These are phyloP conservation scores for Hygrocybe coccinea DNA, from an alignment of 768 basidiomycete genomes.

Conservation along the genomic window DNA sequence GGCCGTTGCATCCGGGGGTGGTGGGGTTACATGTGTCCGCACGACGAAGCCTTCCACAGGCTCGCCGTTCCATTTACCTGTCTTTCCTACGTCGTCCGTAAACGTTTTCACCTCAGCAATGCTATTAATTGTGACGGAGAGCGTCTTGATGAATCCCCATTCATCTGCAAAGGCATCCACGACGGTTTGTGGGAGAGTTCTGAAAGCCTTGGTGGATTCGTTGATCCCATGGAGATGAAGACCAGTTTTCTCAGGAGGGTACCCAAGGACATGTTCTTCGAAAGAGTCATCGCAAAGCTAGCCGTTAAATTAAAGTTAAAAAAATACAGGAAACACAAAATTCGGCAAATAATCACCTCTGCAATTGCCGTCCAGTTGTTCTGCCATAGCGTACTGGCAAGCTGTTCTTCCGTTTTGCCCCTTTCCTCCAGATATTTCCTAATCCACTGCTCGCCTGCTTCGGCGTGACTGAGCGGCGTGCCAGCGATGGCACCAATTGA, in stretches of 20 bases:
- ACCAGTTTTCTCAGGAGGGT: slow-evolving; percentile 76
- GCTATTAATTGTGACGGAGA: slow-evolving; percentile 50
- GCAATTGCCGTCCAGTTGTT: slow-evolving; percentile 86
- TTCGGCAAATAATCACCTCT: slow-evolving; percentile 54
- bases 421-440: slow-evolving; percentile 54
- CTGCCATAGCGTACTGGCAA: slow-evolving; percentile 73
- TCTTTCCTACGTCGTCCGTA: slow-evolving; percentile 58
- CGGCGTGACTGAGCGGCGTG: slow-evolving; percentile 59
- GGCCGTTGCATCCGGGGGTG: slow-evolving; percentile 33
- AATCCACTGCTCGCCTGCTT: slow-evolving; percentile 83
- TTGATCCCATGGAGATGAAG: slow-evolving; percentile 94
- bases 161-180: slow-evolving; percentile 80
- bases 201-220: slow-evolving; percentile 56
- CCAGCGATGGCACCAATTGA: slow-evolving; percentile 60
- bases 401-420: slow-evolving; percentile 64
- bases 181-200: slow-evolving; percentile 58
- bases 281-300: slow-evolving; percentile 97
- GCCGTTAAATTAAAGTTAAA: no score
- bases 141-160: slow-evolving; percentile 89
- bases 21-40: slow-evolving; percentile 57
- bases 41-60: slow-evolving; percentile 94
- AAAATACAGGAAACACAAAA: not conserved
- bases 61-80: slow-evolving; percentile 78
- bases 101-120: slow-evolving; percentile 69
- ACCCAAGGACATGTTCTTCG: slow-evolving; percentile 92